Evolutionary conservation across 306 rosid genomes (phyloP), one percentile per base, ranked within the genome.

Genomic region (Vicia sativa): DNA sequence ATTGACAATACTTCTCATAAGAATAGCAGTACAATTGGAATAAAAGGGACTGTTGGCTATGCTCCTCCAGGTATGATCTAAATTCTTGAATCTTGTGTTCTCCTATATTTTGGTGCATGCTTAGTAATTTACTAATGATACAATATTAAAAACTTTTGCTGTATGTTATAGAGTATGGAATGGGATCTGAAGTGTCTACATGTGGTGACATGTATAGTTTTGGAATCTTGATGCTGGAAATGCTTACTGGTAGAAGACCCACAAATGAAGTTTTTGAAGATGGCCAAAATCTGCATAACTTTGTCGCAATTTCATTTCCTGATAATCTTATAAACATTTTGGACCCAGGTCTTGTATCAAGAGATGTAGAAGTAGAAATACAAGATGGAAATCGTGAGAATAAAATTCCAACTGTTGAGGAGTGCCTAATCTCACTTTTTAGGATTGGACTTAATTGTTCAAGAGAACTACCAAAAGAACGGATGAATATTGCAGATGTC

Each of bases 11-110:
- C 34, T 55, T 21, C 50, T 13, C 25, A n/a, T 4, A 31, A 12
- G 23, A 29, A 59, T 13, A 60, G 58, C 21, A 74, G 54, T 45
- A 70, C 68, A 9, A 26, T 39, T 46, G 78, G 78, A 34, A 7
- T 80, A 6, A 80, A 62, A 11, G 80, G 80, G 6, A 63, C 70
- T 0, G 7, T 76, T 37, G 84, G 76, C 31, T 76, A 72, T 37
- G 56, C 60, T 56, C 65, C 74, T 38, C 83, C 77, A 65, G 58
- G 72, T 56, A 65, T 67, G 46, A 18, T 31, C 8, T 31, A 16
- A 48, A 66, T 26, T 49, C 12, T 18, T 4, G 15, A 46, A 16
- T 37, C 4, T 15, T 26, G 0, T 1, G n/a, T 9, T 46, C 21
- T 11, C 59, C 6, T 11, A 19, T 34, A 5, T 67, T 34, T 49